Evolutionary conservation across 2,329 filamentous ascomycete genomes (phyloP), one percentile per base, ranked within the genome.

Genomic region (Zelopaecilomyces penicillatus): DNA sequence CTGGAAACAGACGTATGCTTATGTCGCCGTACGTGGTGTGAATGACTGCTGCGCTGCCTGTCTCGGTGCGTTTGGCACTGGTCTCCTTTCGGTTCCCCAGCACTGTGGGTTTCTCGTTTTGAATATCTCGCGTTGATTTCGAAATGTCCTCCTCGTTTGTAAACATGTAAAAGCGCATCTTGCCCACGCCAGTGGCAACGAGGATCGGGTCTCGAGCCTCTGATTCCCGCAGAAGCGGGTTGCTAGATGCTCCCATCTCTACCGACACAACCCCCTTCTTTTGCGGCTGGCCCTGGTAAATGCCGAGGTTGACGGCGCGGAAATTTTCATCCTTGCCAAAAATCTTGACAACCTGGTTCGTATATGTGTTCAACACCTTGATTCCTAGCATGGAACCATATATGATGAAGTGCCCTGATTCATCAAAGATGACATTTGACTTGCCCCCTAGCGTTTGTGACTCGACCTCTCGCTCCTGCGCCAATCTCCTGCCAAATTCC

Each of bases 81-180:
- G 66, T 66, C 39, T 69, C 69, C 63, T 76, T 82, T 60, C 74
- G 78, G 52, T 70, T 71, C 37, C 76, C 76, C 12, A 83, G 61
- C 42, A 81, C 74, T 2, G 80, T 83, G 0, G 91, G 93, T 55
- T 89, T 90, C 66, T 98, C 93, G 62, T 98, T 98, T 55, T 95
- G 89, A 8, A 98, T 76, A 62, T 98, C 93, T 53, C 93, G 82
- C 32, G 83, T 83, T 6, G 85, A 84, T 63, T 91, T 95, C 53
- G 82, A 84, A 42, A 93, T 76, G 27, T 88, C 85, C 33, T 83
- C 78, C 34, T 95, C 86, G 63, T 96, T 95, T 32, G 87, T 95
- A 65, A 96, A 98, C 81, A 97, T 89, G 74, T 96, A 98, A 68
- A 98, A 98, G 35, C 94, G 85, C 29, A 85, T 79, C 66, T 95